Conservation (phyloP, 1,139 yeast genomes). For the Yamadazyma taylorii region DNA sequence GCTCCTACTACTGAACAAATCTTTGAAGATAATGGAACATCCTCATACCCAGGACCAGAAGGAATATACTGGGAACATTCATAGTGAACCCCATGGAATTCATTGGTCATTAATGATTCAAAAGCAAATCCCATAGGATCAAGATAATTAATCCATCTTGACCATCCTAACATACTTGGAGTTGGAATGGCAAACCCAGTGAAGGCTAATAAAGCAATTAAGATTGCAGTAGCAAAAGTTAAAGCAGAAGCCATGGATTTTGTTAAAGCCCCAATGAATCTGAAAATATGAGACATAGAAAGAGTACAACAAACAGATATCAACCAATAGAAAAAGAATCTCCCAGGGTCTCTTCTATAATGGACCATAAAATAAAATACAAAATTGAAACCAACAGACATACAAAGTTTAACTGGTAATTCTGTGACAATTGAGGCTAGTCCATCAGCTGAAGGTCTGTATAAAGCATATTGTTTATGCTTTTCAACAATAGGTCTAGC, state of each 20-base stretch:
- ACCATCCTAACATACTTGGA: slow-evolving; percentile 62
- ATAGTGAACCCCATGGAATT: slow-evolving; percentile 50
- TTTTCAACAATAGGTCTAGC: slow-evolving; percentile 79
- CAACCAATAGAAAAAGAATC: slow-evolving; percentile 56
- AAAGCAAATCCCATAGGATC: slow-evolving; percentile 59
- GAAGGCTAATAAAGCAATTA: slow-evolving; percentile 53
- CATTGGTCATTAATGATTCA: slow-evolving; percentile 58
- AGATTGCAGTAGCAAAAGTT: slow-evolving; percentile 58
- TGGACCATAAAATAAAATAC: slow-evolving; percentile 58
- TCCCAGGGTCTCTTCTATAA: slow-evolving; percentile 58
- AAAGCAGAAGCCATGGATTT: slow-evolving; percentile 59
- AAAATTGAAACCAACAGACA: slow-evolving; percentile 46
- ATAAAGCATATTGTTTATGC: slow-evolving; percentile 69
- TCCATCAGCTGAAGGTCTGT: slow-evolving; percentile 67
- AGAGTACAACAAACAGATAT: slow-evolving; percentile 43
- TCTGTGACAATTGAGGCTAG: slow-evolving; percentile 58
- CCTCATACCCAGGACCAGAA: slow-evolving; percentile 50
- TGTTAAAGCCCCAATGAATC: slow-evolving; percentile 58
- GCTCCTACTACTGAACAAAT: slow-evolving; percentile 71
- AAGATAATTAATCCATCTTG: slow-evolving; percentile 58
- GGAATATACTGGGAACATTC: slow-evolving; percentile 48
- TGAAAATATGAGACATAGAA: slow-evolving; percentile 58
- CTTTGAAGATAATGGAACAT: slow-evolving; percentile 27
- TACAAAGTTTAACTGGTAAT: slow-evolving; percentile 52
- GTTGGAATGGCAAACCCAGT: slow-evolving; percentile 62